Conservation (phyloP, 2,329 filamentous ascomycete genomes). For the Claviceps sp. region DNA sequence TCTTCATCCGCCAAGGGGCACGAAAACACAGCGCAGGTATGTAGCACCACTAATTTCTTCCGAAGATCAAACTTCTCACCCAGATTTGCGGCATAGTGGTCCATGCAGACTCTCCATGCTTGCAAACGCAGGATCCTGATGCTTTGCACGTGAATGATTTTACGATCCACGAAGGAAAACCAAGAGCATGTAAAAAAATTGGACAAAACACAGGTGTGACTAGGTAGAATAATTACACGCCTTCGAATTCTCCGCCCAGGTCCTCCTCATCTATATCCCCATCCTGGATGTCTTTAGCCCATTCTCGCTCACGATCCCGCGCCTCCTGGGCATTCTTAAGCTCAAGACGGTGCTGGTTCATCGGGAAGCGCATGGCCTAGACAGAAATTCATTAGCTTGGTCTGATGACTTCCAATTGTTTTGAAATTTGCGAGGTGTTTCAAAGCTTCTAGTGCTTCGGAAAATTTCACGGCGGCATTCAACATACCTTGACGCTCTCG, state of each 20-base stretch:
- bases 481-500: conserved; percentile 84
- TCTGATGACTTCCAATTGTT: background rate
- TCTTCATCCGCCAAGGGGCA: too few species aligned
- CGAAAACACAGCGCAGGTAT: too few species aligned
- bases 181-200: conserved; percentile 4
- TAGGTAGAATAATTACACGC: conserved; percentile 49
- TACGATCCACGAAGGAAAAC: background rate
- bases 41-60: too few species aligned
- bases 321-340: conserved; percentile 97
- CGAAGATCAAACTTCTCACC: too few species aligned
- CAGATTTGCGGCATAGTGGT: too few species aligned
- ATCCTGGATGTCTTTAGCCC: conserved; percentile 98
- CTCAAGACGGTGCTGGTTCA: conserved; percentile 97
- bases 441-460: background rate
- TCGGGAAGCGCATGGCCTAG: conserved; percentile 95
- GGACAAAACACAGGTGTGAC: conserved; percentile 4
- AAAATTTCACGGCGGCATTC: background rate
- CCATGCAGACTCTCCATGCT: too few species aligned
- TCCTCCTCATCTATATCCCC: conserved; percentile 95
- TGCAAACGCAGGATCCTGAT: too few species aligned
- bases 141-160: too few species aligned
- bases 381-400: conserved; percentile 8
- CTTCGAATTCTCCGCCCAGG: conserved; percentile 89
- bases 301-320: conserved; percentile 86
- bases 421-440: too few species aligned